These are phyloP conservation scores for Aphanomyces cochlioides DNA, from an alignment of 352 stramenopile species.

Conservation along the genomic window DNA sequence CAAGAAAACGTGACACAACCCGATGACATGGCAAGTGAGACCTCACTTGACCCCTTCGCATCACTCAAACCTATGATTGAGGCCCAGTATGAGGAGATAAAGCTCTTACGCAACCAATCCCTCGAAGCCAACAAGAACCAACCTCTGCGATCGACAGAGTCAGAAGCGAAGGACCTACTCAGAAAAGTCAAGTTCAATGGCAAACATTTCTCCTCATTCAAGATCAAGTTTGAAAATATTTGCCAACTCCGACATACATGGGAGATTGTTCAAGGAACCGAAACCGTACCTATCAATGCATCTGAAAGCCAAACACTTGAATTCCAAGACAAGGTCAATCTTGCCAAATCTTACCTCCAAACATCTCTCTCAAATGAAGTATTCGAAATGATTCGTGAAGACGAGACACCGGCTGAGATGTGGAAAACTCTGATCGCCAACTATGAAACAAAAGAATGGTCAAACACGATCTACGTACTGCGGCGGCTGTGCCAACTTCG, in stretches of 20 bases:
- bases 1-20: too few relatives aligned
- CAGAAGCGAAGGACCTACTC: too few relatives aligned
- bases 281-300: neutral
- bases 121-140: too few relatives aligned
- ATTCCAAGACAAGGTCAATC: neutral
- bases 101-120: too few relatives aligned
- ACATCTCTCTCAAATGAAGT: neutral
- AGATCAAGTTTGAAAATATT: neutral
- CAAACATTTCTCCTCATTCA: neutral
- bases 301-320: neutral
- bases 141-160: too few relatives aligned
- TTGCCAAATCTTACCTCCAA: conserved; percentile 1
- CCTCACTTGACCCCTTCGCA: too few relatives aligned
- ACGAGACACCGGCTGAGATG: neutral
- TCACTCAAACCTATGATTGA: too few relatives aligned
- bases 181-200: too few relatives aligned
- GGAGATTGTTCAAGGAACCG: neutral
- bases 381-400: conserved; percentile 1
- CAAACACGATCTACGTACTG: too few relatives aligned
- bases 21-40: too few relatives aligned
- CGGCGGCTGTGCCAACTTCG: too few relatives aligned
- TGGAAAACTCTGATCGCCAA: neutral
- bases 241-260: neutral
- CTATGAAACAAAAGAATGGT: neutral
- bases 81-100: too few relatives aligned